phyloP scores from a whole-genome alignment of 108 stramenopile species.

The Aurantiochytrium sp. region DNA sequence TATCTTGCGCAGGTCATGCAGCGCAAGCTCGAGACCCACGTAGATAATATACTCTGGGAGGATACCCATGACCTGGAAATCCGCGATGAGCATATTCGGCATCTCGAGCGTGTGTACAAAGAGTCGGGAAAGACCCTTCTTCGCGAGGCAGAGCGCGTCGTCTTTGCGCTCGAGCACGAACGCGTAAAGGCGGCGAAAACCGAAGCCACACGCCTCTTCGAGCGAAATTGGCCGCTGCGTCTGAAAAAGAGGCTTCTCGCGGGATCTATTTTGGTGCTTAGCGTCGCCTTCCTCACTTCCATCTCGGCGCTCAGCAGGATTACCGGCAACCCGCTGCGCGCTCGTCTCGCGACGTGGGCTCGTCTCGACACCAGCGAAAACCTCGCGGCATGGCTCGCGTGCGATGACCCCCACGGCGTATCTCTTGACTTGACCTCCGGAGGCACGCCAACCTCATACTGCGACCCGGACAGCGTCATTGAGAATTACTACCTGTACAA shows the following conservation, averaged over 20 bases:
- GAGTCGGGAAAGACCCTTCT: neutral
- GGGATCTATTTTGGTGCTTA: neutral
- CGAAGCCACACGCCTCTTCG: neutral
- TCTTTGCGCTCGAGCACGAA: neutral
- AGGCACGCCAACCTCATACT: neutral
- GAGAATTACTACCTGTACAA: neutral
- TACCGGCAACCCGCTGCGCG: too few species aligned
- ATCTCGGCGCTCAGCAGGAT: neutral
- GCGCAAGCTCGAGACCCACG: neutral
- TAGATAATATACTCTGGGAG: neutral
- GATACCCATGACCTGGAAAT: neutral
- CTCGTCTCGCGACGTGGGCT: too few species aligned
- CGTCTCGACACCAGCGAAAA: too few species aligned
- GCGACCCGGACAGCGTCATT: neutral
- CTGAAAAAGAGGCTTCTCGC: neutral
- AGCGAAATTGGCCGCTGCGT: neutral
- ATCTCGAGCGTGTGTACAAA: neutral
- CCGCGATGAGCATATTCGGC: neutral
- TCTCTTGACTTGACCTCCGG: neutral
- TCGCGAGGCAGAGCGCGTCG: neutral
- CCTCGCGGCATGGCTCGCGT: neutral
- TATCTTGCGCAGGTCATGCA: constrained; percentile 3
- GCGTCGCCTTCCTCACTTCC: neutral
- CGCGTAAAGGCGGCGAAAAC: neutral
- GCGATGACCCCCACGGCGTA: neutral